Conservation (phyloP, 139 green algal genomes). For the Edaphochlamys debaryana region DNA sequence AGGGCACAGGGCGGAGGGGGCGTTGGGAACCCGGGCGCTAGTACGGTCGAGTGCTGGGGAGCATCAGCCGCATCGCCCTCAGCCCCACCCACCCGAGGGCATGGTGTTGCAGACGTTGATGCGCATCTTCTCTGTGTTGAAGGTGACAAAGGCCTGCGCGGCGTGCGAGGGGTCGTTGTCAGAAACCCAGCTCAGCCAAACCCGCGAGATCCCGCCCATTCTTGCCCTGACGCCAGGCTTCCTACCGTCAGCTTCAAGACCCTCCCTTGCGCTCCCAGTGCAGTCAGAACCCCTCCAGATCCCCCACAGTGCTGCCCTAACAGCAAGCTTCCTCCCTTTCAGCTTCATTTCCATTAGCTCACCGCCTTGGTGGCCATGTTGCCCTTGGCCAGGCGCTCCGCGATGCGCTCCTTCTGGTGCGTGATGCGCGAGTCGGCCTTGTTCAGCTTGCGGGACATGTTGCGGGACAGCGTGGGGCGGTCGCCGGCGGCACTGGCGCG, state of each 20-base stretch:
- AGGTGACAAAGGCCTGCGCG: constrained; percentile 60
- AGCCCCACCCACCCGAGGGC: constrained; percentile 8
- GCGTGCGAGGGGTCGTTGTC: neutral
- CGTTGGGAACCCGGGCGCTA: no score
- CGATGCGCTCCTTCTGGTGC: neutral
- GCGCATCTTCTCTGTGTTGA: constrained; percentile 48
- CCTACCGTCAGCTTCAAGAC: no score
- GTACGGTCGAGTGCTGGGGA: neutral
- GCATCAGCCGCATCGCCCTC: neutral
- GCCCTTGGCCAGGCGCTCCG: neutral
- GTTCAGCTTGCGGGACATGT: constrained; percentile 6
- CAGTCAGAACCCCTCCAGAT: no score
- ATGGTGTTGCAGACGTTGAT: neutral
- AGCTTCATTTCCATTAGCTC: no score
- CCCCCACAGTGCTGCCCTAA: no score
- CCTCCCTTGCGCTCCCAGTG: no score
- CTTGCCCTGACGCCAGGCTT: no score
- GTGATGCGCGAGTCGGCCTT: neutral
- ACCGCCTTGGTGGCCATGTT: constrained; percentile 11
- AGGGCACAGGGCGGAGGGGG: no score
- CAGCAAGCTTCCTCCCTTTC: no score
- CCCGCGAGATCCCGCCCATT: no score
- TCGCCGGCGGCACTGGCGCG: no score
- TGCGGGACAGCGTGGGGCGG: neutral
- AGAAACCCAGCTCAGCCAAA: neutral